Evolutionary conservation across 805 yeast species (phyloP), one percentile per base, ranked within the genome.

Genomic region (Scheffersomyces coipomensis): DNA sequence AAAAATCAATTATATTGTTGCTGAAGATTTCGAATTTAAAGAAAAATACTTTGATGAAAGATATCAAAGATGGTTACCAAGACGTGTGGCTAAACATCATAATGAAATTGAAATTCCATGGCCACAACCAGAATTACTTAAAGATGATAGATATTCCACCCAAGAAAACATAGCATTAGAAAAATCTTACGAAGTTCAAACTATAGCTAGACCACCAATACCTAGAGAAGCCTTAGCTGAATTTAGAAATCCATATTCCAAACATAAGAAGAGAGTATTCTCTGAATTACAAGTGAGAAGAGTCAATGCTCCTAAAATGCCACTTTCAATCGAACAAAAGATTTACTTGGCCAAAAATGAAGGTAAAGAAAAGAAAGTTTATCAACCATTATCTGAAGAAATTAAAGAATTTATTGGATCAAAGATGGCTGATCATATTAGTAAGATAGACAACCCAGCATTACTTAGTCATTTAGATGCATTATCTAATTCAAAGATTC

Each of bases 61-160:
- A 48, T 81, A 83, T 61, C 83, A 82, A 56, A 72, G 72, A 52
- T 76, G 83, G 73, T 64, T 88, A 68, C 95, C 95, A 22, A 78
- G 78, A 43, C 79, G 98, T 62, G 78, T 79, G 49, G 88, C 90
- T 19, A 76, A 76, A 46, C 81, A 85, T 49, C 82, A 84, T 51
- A 78, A 76, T 30, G 75, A 79, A 37, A 67, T 88, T 38, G 77
- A 81, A 46, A 81, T 90, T 36, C 97, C 97, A 38, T 91, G 96
- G 95, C 97, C 97, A 27, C 75, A 78, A 50, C 90, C 93, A 1
- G 63, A 68, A 13, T 79, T 72, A 22, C 48, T 60, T 0, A 77
- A 76, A 46, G 88, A 82, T 47, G 82, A 81, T 36, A 64, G 56
- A 22, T 68, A 78, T 46, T 77, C 82, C 3, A 86, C 95, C 1